A percentile compares a stretch with the other conserved stretches of the same genome.
Conservation (phyloP, 2,329 filamentous ascomycete species). For the Gaeumannomyces tritici region DNA sequence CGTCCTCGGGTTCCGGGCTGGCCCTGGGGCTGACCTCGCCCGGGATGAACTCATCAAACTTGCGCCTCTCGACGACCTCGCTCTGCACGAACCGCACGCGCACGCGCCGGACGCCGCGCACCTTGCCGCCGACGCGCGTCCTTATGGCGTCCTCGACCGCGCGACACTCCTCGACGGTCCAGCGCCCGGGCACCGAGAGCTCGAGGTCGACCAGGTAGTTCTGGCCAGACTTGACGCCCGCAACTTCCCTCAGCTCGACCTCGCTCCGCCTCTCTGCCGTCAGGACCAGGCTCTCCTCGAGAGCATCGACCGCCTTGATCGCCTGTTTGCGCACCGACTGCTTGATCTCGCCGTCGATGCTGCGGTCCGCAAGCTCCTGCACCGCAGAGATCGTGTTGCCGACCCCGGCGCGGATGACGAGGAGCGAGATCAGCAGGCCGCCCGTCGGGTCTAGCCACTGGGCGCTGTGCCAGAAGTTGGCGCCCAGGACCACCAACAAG, state of each 20-base stretch:
- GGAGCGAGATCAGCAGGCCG: slow-evolving; percentile 80
- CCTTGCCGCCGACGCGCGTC: slow-evolving; percentile 61
- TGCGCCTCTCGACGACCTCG: slow-evolving; percentile 43
- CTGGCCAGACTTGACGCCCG: slow-evolving; percentile 90
- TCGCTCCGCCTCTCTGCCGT: slow-evolving; percentile 38
- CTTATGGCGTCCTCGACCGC: slow-evolving; percentile 67
- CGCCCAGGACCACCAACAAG: slow-evolving; percentile 77
- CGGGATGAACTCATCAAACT: slow-evolving; percentile 70
- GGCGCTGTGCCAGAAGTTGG: slow-evolving; percentile 76
- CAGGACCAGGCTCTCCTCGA: slow-evolving; percentile 28
- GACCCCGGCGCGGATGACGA: slow-evolving; percentile 86
- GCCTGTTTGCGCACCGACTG: slow-evolving; percentile 59
- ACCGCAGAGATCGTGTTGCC: slow-evolving; percentile 76
- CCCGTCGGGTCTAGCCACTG: slow-evolving; percentile 93
- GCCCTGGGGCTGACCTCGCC: slow-evolving; percentile 50
- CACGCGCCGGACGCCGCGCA: slow-evolving; percentile 76
- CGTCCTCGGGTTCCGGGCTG: slow-evolving; percentile 51
- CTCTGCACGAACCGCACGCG: slow-evolving; percentile 74
- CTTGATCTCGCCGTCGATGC: slow-evolving; percentile 78
- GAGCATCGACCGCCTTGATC: slow-evolving; percentile 38
- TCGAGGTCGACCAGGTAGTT: slow-evolving; percentile 93
- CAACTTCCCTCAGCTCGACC: slow-evolving; percentile 66
- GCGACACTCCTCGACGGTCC: slow-evolving; percentile 63
- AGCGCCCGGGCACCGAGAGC: slow-evolving; percentile 65
- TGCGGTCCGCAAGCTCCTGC: slow-evolving; percentile 82